phyloP scores from a whole-genome alignment of 208 protist species.

The Trichomonas tenax region DNA sequence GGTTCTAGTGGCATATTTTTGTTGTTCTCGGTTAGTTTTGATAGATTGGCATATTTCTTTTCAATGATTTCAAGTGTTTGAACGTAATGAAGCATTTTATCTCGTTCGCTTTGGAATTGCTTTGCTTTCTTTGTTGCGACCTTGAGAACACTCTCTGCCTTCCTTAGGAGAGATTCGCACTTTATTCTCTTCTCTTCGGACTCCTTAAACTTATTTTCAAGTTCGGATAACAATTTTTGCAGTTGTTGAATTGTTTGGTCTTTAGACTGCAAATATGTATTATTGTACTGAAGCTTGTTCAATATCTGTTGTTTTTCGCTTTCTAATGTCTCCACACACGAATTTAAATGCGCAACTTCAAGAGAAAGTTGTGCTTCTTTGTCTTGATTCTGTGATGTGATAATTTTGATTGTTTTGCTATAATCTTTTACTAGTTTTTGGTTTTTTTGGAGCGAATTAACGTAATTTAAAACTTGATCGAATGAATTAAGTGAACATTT shows the following conservation, averaged over 20 bases:
- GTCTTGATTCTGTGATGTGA: background rate
- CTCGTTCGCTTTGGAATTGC: background rate
- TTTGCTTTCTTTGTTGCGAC: background rate
- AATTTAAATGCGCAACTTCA: background rate
- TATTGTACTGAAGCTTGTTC: background rate
- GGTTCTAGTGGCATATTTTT: background rate
- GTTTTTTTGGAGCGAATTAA: background rate
- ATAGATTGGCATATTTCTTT: background rate
- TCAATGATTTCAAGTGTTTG: background rate
- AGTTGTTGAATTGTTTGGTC: background rate
- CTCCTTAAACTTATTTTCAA: background rate
- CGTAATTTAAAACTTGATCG: background rate
- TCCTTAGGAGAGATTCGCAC: background rate
- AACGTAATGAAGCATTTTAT: background rate
- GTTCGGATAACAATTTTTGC: background rate
- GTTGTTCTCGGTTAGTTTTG: background rate
- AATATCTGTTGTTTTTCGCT: background rate
- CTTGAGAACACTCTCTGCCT: background rate
- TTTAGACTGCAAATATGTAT: background rate
- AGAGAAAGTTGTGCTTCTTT: background rate
- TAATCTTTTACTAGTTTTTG: background rate
- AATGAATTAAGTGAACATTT: background rate
- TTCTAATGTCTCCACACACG: background rate
- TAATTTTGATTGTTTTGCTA: background rate
- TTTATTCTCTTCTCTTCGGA: background rate